Evolutionary conservation across 148 eudicot genomes (phyloP).

Genomic region (Rhododendron simsii): DNA sequence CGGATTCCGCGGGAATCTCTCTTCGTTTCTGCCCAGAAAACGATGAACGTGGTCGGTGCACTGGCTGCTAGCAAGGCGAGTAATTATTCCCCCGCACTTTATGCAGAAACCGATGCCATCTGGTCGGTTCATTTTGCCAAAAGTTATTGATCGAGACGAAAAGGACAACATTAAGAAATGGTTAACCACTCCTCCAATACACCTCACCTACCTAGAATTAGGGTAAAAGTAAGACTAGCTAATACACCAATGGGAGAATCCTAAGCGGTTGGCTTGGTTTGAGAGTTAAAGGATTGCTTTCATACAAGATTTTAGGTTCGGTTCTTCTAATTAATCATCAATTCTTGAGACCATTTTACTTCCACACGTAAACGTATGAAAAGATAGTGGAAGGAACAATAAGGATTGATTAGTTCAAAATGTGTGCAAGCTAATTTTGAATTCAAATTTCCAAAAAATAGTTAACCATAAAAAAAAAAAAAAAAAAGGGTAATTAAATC

Average conservation of each 20-base stretch:
- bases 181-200: not conserved
- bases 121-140: not conserved
- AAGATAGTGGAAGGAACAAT: no score
- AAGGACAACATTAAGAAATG: not conserved
- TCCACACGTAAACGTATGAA: accelerated
- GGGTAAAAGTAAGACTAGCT: not conserved
- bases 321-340: no score
- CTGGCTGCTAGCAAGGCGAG: not conserved
- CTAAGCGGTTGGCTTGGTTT: not conserved
- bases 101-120: not conserved
- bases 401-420: no score
- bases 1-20: not conserved
- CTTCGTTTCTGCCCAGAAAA: not conserved
- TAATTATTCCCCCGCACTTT: not conserved
- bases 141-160: not conserved
- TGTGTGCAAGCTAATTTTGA: no score
- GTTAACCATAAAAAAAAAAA: no score
- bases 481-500: no score
- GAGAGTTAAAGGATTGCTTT: no score
- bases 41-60: not conserved
- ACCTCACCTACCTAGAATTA: not conserved
- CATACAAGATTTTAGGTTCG: no score
- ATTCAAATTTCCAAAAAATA: no score
- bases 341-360: no score
- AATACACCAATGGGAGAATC: not conserved